Evolutionary conservation across 345 rosid species (phyloP), one percentile per base, ranked within the genome.

Genomic region (Trapa incisa): DNA sequence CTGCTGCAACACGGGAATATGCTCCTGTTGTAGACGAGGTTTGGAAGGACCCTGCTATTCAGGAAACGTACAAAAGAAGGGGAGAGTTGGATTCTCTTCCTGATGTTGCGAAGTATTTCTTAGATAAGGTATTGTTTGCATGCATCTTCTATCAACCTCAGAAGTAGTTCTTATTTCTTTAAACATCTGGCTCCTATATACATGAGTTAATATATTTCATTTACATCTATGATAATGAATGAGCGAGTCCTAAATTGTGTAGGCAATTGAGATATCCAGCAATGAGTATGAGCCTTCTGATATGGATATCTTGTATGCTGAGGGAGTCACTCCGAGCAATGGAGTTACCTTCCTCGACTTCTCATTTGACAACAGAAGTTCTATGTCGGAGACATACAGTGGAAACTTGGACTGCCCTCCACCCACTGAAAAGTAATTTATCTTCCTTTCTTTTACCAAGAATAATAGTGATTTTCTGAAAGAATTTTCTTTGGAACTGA

Each of bases 1-100:
- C 87, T 71, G 90, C 90, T 10, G 90, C 90, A 67, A 81, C 90
- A 47, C 85, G 90, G 37, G 90, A 85, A 65, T 83, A 85, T 67
- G 90, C 86, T 17, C 87, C 87, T 32, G 38, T 77, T 58, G 84
- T 85, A 0, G 83, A 80, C 39, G 87, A 85, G 78, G 57, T 83
- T 17, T 85, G 90, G 90, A 83, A 71, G 68, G 87, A 80, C 75
- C 70, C 78, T 65, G 86, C 90, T 68, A 82, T 85, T 14, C 90
- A 83, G 80, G 87, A 83, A 73, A 83, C 87, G 5, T 85, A 80
- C 80, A 83, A 75, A 72, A 83, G 90, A 78, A 81, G 78, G 62
- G 78, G 76, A 38, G 86, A 83, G 58, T 69, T 85, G 72, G 74
- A 71, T 70, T 63, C 56, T 47, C 85, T 83, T 56, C 83, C 87